Base-by-base conservation (phyloP, 306 rosid genomes). In the Dicorynia guianensis region DNA sequence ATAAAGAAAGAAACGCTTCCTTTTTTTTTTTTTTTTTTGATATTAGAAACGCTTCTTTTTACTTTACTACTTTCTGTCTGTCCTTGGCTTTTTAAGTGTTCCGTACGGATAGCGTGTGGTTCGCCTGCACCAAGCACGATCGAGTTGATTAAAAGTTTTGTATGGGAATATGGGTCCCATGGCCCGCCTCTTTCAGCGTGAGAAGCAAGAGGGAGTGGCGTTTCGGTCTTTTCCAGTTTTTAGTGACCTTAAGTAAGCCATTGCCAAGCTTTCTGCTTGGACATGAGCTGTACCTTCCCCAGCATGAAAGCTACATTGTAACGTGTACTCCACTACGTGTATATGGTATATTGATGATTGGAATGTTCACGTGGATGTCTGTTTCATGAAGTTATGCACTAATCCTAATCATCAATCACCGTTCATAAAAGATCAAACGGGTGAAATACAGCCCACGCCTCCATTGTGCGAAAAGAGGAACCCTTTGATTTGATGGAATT, bases 81-180 rank as follows among this genome's bases (percentile, higher is more conserved):
- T 33, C 67, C 30, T 25, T 0, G 18, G 53, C 18, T 38, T 63
- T 64, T 0, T 57, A 68, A 79, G 56, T 47, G 75, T 72, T 79
- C 84, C 84, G 80, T 80, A 74, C 79, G 6, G 47, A 34, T 80
- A 13, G 17, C 25, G 60, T 70, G 80, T 59, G 77, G 68, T 69
- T 81, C 85, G 77, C 63, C 74, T 69, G 49, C 42, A 63, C 49
- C 38, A 40, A 57, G 8, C 25, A 10, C 63, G 25, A 17, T 54
- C 34, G 33, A 33, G 54, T 25, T 25, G 30, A 25, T n/a, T n/a
- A n/a, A 25, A 2, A 25, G 30, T 25, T 25, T 1, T 1, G 1
- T 25, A 25, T 25, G 30, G 30, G 2, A 25, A 2, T 25, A 25
- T 25, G 30, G 30, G 30, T 25, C 30, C 52, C 10, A 11, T 11